Conservation (phyloP, 225 moss, liverwort and hornwort species). For the Anthoceros angustus region DNA sequence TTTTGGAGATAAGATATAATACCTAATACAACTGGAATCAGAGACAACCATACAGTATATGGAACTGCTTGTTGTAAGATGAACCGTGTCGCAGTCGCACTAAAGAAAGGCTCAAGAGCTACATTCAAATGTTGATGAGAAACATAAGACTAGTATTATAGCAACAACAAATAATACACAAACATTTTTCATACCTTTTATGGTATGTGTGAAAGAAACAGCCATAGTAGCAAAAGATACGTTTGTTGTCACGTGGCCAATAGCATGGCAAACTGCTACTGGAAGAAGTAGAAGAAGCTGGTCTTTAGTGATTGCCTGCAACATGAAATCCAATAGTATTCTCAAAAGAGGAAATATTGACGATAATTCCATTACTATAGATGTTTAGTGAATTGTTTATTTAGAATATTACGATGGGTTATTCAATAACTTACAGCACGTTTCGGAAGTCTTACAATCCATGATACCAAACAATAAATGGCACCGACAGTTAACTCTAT, state of each 20-base stretch:
- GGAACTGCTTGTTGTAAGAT: conserved; percentile 69
- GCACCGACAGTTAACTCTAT: background rate
- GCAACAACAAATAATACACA: background rate
- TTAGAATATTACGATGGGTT: too few relatives aligned
- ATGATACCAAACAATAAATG: background rate
- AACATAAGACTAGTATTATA: background rate
- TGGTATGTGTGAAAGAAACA: conserved; percentile 95
- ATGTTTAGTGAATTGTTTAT: too few relatives aligned
- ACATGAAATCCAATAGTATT: background rate
- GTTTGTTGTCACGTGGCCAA: conserved; percentile 94
- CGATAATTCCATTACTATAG: too few relatives aligned
- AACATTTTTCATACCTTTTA: conserved; percentile 32
- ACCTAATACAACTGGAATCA: conserved; percentile 65
- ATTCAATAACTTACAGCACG: background rate
- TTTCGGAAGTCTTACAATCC: background rate
- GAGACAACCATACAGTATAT: conserved; percentile 55
- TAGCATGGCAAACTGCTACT: conserved; percentile 80
- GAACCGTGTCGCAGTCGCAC: conserved; percentile 87
- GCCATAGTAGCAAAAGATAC: conserved; percentile 94
- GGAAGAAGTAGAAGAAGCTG: conserved; percentile 53
- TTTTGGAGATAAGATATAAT: conserved; percentile 6
- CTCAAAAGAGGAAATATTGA: too few relatives aligned
- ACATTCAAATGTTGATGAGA: background rate
- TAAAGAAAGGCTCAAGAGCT: conserved; percentile 95
- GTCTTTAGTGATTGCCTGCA: conserved; percentile 49